Evolutionary conservation across 2,329 filamentous ascomycete genomes (phyloP).

Genomic region (Trichoderma citrinoviride): DNA sequence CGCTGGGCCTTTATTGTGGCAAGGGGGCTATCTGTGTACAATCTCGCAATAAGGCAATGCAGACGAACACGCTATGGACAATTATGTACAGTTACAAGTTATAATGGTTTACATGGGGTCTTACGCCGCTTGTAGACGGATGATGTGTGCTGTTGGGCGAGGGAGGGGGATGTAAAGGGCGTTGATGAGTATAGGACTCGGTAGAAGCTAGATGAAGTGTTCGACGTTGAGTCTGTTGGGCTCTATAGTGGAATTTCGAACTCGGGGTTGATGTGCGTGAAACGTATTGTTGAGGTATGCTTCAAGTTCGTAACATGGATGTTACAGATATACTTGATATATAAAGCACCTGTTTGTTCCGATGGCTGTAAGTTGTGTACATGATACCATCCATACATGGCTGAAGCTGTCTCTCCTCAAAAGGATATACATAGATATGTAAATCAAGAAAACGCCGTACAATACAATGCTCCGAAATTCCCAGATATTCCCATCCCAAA

Average conservation of each 20-base stretch:
- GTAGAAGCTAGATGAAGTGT: no score
- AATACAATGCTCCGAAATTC: no score
- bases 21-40: conserved; percentile 1
- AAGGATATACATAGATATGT: no score
- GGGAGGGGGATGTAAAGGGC: background rate
- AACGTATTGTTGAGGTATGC: no score
- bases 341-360: background rate
- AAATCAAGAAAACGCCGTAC: no score
- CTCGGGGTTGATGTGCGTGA: no score
- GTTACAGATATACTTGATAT: no score
- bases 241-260: no score
- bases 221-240: no score
- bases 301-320: no score
- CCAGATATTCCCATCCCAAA: background rate
- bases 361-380: no score
- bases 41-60: conserved; percentile 3
- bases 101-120: background rate
- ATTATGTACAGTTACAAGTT: background rate
- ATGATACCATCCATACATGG: background rate
- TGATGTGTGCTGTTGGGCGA: background rate
- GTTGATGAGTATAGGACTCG: no score
- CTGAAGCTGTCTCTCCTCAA: background rate
- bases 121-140: conserved; percentile 3
- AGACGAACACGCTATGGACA: background rate
- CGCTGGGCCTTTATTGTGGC: background rate